These are phyloP conservation scores for Bassia scoparia DNA, from an alignment of 148 eudicot species.

Conservation along the genomic window DNA sequence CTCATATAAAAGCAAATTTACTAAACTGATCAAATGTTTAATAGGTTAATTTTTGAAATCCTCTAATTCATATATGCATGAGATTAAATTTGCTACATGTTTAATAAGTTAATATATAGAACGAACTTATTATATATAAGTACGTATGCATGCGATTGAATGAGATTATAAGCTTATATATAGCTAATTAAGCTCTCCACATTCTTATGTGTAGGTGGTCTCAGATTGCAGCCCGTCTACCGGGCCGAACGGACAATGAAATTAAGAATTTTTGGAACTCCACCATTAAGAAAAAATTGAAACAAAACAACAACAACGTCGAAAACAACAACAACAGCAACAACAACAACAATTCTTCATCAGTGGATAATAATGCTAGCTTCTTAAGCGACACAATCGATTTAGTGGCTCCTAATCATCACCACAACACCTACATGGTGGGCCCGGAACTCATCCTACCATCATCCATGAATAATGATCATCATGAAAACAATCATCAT, in stretches of 20 bases:
- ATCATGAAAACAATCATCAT: constrained; percentile 20
- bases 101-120: too few relatives aligned
- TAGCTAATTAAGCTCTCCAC: too few relatives aligned
- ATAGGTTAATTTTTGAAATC: too few relatives aligned
- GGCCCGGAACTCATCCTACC: constrained; percentile 26
- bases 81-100: too few relatives aligned
- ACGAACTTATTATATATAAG: too few relatives aligned
- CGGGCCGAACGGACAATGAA: constrained; percentile 86
- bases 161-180: too few relatives aligned
- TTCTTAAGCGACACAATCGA: background rate
- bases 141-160: too few relatives aligned
- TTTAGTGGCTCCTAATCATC: constrained; percentile 28
- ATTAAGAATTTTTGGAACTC: constrained; percentile 93
- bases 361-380: constrained; percentile 30
- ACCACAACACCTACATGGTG: constrained; percentile 24
- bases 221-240: constrained; percentile 77
- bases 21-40: too few relatives aligned
- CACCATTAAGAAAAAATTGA: constrained; percentile 73
- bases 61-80: too few relatives aligned
- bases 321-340: constrained; percentile 43
- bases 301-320: constrained; percentile 43
- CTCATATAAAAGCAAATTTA: too few relatives aligned
- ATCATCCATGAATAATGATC: constrained; percentile 11
- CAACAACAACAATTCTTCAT: constrained; percentile 50
- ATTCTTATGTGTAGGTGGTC: constrained; percentile 61